Conservation (phyloP, 352 stramenopile species). For the Saprolegnia parasitica region DNA sequence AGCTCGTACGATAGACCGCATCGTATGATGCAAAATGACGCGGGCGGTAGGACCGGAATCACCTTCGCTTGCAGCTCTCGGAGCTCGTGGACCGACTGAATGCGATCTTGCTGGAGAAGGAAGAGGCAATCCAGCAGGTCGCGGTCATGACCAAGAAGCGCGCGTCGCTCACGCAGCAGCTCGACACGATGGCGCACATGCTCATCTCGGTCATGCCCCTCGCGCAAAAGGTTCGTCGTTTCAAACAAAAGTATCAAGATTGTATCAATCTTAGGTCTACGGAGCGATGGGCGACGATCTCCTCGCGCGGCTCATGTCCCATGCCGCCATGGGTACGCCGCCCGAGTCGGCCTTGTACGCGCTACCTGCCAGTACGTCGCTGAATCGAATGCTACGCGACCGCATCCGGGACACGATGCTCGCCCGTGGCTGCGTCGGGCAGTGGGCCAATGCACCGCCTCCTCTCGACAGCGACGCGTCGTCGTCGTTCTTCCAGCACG, state of each 20-base stretch:
- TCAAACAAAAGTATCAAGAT: constrained; percentile 9
- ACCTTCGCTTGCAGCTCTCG: constrained; percentile 38
- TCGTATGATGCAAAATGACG: no score
- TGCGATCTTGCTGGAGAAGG: constrained; percentile 33
- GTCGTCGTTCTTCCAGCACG: neutral
- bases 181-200: constrained; percentile 71
- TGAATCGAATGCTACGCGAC: constrained; percentile 1
- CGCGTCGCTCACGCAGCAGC: constrained; percentile 61
- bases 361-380: neutral
- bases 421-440: constrained; percentile 12
- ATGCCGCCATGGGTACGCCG: constrained; percentile 34
- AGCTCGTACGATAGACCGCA: constrained; percentile 39
- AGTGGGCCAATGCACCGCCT: constrained; percentile 13
- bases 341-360: constrained; percentile 14
- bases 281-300: constrained; percentile 53
- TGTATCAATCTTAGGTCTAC: constrained; percentile 44
- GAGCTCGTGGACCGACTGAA: constrained; percentile 32
- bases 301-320: constrained; percentile 47
- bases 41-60: constrained; percentile 17
- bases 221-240: constrained; percentile 40
- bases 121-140: constrained; percentile 52
- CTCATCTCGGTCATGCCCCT: constrained; percentile 64
- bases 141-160: constrained; percentile 58
- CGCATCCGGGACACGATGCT: constrained; percentile 22
- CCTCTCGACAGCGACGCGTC: neutral